Conservation (phyloP, 768 basidiomycete genomes). For the Suillus decipiens region DNA sequence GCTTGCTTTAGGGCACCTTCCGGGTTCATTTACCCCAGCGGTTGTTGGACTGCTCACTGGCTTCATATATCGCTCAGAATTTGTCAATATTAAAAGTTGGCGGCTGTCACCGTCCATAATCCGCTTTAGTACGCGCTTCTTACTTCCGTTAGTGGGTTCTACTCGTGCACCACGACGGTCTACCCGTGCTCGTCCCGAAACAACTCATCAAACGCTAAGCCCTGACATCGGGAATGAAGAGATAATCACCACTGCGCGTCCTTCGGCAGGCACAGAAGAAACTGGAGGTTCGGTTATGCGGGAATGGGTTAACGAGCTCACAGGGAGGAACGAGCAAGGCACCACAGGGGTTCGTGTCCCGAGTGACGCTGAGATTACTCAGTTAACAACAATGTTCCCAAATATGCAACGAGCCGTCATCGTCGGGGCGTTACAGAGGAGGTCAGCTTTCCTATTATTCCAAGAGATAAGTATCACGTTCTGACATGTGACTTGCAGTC, state of each 20-base stretch:
- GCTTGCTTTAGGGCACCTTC: constrained; percentile 70
- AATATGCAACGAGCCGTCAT: constrained; percentile 71
- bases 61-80: constrained; percentile 80
- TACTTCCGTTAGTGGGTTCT: constrained; percentile 70
- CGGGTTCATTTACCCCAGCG: constrained; percentile 63
- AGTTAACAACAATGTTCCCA: constrained; percentile 83
- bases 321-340: constrained; percentile 58
- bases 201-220: constrained; percentile 21
- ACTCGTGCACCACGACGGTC: constrained; percentile 63
- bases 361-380: constrained; percentile 71
- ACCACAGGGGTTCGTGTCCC: constrained; percentile 67
- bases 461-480: too few species aligned
- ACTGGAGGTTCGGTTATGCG: constrained; percentile 58
- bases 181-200: constrained; percentile 75
- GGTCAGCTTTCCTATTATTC: constrained; percentile 47
- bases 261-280: constrained; percentile 30
- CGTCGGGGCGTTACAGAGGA: constrained; percentile 77
- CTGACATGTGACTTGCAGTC: constrained; percentile 40
- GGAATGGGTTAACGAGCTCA: constrained; percentile 81
- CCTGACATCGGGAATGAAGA: constrained; percentile 49
- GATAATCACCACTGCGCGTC: constrained; percentile 61
- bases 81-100: constrained; percentile 78
- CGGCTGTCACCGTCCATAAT: constrained; percentile 66
- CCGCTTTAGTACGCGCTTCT: constrained; percentile 52
- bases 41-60: constrained; percentile 69